phyloP scores from a whole-genome alignment of 805 yeast species.

The Sugiyamaella smithiae region DNA sequence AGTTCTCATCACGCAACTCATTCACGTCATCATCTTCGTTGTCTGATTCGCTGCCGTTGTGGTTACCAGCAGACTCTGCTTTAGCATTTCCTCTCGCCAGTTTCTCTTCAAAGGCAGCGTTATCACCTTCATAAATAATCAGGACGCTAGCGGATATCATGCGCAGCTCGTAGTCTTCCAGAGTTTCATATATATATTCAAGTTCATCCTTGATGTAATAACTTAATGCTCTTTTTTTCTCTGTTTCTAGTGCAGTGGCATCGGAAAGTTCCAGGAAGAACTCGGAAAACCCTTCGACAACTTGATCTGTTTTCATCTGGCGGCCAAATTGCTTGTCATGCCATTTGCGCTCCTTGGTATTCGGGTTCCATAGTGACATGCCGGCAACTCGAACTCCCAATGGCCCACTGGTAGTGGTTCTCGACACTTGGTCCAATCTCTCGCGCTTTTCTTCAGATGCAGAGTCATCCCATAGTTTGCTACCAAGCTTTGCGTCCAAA shows the following conservation, averaged over 20 bases:
- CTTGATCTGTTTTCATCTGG: conserved; percentile 42
- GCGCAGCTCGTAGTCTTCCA: conserved; percentile 60
- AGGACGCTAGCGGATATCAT: conserved; percentile 71
- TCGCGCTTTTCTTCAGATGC: conserved; percentile 57
- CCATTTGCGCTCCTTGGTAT: conserved; percentile 39
- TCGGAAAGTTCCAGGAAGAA: conserved; percentile 34
- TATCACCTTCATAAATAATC: conserved; percentile 70
- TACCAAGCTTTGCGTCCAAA: conserved; percentile 81
- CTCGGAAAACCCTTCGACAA: conserved; percentile 43
- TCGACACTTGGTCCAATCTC: conserved; percentile 62
- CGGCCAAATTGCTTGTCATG: conserved; percentile 76
- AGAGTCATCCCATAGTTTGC: conserved; percentile 56
- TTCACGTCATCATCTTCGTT: conserved; percentile 24
- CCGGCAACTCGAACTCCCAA: conserved; percentile 83
- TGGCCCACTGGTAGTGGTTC: conserved; percentile 75
- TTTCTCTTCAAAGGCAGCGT: conserved; percentile 47
- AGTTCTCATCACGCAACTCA: conserved; percentile 27
- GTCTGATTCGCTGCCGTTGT: conserved; percentile 30
- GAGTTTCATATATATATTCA: conserved; percentile 61
- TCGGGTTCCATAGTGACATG: conserved; percentile 55
- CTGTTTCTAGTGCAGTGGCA: conserved; percentile 12
- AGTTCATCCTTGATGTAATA: conserved; percentile 55
- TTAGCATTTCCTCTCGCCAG: conserved; percentile 34
- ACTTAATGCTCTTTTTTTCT: conserved; percentile 29
- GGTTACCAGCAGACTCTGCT: conserved; percentile 33